Percentiles rank a stretch among this genome's conserved stretches.
Conservation (phyloP, 805 yeast genomes). For the Lipomyces yamanashiensis region DNA sequence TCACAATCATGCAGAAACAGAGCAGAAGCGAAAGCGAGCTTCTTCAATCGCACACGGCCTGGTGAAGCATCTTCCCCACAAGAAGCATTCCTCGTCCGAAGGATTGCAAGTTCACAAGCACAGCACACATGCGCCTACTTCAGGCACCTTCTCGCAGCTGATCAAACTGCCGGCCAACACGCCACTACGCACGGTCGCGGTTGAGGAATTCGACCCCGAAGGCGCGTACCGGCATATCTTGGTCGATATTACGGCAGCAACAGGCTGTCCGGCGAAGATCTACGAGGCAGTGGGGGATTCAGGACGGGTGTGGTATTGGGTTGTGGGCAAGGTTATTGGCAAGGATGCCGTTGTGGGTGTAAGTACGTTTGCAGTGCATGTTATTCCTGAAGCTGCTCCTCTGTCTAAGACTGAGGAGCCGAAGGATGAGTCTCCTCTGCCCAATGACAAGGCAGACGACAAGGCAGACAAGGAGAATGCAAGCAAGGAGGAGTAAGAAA, state of each 20-base stretch:
- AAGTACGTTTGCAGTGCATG: constrained; percentile 21
- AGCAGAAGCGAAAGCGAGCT: background rate
- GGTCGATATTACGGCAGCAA: constrained; percentile 28
- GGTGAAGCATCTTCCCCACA: constrained; percentile 17
- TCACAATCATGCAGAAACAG: background rate
- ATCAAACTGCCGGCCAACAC: constrained; percentile 22
- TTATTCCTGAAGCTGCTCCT: background rate
- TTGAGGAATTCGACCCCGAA: constrained; percentile 29
- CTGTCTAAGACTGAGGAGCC: background rate
- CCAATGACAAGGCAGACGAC: background rate
- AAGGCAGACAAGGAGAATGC: too few relatives aligned
- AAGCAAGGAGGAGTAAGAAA: too few relatives aligned
- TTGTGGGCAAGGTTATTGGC: constrained; percentile 24
- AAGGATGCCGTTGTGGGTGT: constrained; percentile 24
- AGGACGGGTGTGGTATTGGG: constrained; percentile 32
- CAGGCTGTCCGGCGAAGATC: constrained; percentile 25
- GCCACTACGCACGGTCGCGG: constrained; percentile 15
- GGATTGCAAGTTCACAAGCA: background rate
- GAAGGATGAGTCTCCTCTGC: background rate
- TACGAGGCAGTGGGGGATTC: constrained; percentile 19
- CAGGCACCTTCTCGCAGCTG: constrained; percentile 10
- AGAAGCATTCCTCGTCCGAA: background rate
- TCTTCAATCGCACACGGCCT: constrained; percentile 8
- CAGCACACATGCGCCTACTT: constrained; percentile 16
- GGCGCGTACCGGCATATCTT: constrained; percentile 25